Base-by-base conservation (phyloP, 441 rosid species). In the Brassica hybrid region DNA sequence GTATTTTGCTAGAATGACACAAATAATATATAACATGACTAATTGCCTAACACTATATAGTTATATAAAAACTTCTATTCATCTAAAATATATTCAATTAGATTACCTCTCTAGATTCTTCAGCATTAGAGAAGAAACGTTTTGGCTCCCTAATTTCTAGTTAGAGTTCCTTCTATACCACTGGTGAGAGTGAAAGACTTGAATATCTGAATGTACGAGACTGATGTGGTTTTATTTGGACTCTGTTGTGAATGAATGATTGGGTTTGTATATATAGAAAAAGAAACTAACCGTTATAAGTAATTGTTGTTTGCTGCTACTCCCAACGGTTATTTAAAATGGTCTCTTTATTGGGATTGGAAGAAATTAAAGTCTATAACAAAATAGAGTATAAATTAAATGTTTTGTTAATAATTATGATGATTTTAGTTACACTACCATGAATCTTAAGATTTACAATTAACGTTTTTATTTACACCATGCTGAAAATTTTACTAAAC, bases 261-360 rank as follows among this genome's bases (percentile, higher is more conserved):
- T 67, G 16, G 7, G 10, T 60, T 60, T 18, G 5, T 63, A 65
- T 11, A 62, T 80, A 80, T 50, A 14, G 76, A 74, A 13, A 18
- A 65, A 34, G 34, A 71, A 80, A 70, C 50, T 80, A 75, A 76
- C 80, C 80, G 83, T 80, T 75, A 48, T 14, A 72, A 57, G 25
- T 30, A 5, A 38, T 17, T 71, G 65, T 5, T 66, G 63, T 60
- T 57, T 36, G 32, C 56, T 25, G 14, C 16, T 38, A 9, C 74
- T 71, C 63, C 68, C 68, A 77, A 77, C 72, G 67, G 57, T 72
- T 54, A 45, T 57, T 71, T 64, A 41, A 38, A 57, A 57, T 14
- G 57, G 75, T 62, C 63, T n/a, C 8, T 48, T 0, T 48, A n/a
- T 5, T 48, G 17, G 17, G 17, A 48, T 8, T 7, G 8, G 56